Evolutionary conservation across 2,329 filamentous ascomycete genomes (phyloP).

Genomic region (Exophiala spinifera): DNA sequence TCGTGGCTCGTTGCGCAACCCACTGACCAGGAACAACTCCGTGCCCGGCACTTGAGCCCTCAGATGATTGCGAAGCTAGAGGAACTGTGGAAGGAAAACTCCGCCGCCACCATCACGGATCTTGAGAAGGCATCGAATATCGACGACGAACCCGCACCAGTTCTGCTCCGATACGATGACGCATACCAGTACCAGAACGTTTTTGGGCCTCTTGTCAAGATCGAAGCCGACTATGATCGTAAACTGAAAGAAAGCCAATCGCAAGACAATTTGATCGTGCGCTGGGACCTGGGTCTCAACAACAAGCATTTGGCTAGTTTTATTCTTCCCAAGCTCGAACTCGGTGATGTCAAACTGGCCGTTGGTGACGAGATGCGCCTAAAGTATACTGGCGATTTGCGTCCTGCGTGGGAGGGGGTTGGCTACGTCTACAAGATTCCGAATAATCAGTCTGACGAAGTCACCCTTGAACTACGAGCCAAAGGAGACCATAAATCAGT

Average conservation of each 20-base stretch:
- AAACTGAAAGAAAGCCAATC: slow-evolving; percentile 98
- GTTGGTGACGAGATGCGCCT: slow-evolving; percentile 98
- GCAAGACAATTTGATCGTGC: slow-evolving; percentile 89
- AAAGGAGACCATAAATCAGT: slow-evolving; percentile 95
- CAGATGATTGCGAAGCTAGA: slow-evolving; percentile 95
- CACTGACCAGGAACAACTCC: slow-evolving; percentile 91
- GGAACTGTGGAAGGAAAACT: slow-evolving; percentile 97
- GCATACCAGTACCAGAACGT: slow-evolving; percentile 99
- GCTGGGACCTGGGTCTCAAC: slow-evolving; percentile 93
- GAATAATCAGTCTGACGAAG: slow-evolving; percentile 97
- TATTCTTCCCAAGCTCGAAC: slow-evolving; percentile 91
- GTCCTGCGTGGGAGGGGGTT: slow-evolving; percentile 91
- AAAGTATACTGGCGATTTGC: slow-evolving; percentile 91
- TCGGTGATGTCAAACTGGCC: slow-evolving; percentile 94
- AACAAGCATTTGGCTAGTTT: slow-evolving; percentile 97
- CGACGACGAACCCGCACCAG: slow-evolving; percentile 91
- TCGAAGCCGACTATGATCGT: slow-evolving; percentile 98
- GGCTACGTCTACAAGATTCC: slow-evolving; percentile 99
- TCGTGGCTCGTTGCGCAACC: slow-evolving; percentile 88
- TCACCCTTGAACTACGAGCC: slow-evolving; percentile 88
- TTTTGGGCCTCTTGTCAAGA: slow-evolving; percentile 96
- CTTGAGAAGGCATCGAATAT: slow-evolving; percentile 87
- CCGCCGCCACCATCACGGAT: slow-evolving; percentile 81
- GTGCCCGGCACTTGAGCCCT: slow-evolving; percentile 85
- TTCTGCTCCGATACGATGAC: slow-evolving; percentile 91